phyloP scores from a whole-genome alignment of 139 green algal species.

The Chlorella sp. region DNA sequence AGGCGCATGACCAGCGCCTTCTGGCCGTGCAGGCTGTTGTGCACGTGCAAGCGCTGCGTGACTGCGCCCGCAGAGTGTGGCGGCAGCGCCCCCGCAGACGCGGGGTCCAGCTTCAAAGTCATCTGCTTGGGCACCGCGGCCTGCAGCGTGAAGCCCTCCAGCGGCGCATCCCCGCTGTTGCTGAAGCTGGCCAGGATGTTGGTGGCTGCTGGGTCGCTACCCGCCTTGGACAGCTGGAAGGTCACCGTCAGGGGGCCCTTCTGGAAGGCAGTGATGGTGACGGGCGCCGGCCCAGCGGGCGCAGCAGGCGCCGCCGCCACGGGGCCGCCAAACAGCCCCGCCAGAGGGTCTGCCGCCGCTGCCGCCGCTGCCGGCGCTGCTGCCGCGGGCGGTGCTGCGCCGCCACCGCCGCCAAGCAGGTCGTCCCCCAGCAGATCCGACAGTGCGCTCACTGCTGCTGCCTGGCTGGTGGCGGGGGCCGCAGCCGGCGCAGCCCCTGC shows the following conservation, averaged over 20 bases:
- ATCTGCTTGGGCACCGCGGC: constrained; percentile 95
- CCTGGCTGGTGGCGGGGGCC: background rate
- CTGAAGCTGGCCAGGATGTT: constrained; percentile 75
- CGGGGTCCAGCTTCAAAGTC: constrained; percentile 84
- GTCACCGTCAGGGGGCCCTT: constrained; percentile 68
- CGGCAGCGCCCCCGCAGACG: constrained; percentile 61
- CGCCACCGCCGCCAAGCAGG: constrained; percentile 7
- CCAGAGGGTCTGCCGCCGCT: constrained; percentile 41
- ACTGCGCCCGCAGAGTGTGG: constrained; percentile 43
- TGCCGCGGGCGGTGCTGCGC: background rate
- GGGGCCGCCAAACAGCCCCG: constrained; percentile 37
- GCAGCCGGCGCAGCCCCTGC: constrained; percentile 14
- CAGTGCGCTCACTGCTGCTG: constrained; percentile 28
- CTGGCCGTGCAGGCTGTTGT: constrained; percentile 82
- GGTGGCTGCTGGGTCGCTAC: constrained; percentile 50
- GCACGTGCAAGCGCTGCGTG: constrained; percentile 83
- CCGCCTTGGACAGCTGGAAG: constrained; percentile 75
- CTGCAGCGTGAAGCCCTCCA: constrained; percentile 91
- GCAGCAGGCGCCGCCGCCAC: constrained; percentile 9
- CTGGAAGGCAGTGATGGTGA: constrained; percentile 71
- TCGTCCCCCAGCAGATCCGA: constrained; percentile 58
- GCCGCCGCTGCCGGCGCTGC: background rate
- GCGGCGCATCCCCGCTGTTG: constrained; percentile 62
- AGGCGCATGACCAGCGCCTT: constrained; percentile 89
- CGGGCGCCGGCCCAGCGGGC: background rate